Evolutionary conservation across 306 rosid species (phyloP).

Genomic region (Lablab purpureus): DNA sequence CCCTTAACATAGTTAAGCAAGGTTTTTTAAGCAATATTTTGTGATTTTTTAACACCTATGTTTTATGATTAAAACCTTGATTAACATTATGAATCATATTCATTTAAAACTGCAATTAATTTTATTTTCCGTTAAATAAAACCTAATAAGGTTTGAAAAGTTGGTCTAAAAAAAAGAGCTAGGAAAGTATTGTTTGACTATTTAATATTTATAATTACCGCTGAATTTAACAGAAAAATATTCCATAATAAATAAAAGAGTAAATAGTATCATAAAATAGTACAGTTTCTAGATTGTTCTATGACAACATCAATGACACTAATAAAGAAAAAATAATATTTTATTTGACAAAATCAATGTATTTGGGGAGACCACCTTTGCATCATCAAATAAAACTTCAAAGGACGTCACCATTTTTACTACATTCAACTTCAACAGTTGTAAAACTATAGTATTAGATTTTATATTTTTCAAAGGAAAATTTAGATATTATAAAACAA

Average conservation of each 20-base stretch:
- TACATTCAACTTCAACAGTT: background rate
- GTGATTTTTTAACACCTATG: background rate
- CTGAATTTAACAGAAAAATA: background rate
- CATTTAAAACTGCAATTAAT: background rate
- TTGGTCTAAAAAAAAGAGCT: background rate
- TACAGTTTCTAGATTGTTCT: slow-evolving; percentile 12
- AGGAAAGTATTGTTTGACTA: background rate
- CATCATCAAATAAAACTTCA: too few species aligned
- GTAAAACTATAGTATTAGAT: background rate
- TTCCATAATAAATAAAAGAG: background rate
- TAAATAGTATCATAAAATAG: background rate
- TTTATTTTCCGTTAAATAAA: background rate
- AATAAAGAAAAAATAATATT: background rate
- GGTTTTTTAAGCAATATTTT: background rate
- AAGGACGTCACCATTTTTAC: background rate
- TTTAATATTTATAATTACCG: background rate
- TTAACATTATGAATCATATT: background rate
- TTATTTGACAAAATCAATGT: background rate
- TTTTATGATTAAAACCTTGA: background rate
- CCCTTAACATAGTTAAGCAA: background rate
- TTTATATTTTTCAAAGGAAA: too few species aligned
- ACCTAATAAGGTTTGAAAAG: background rate
- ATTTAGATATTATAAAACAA: too few species aligned
- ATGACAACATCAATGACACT: background rate
- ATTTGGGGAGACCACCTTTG: background rate